A percentile compares a stretch with the other conserved stretches of the same genome.
These are phyloP conservation scores for Candida odintsovae DNA, from an alignment of 805 yeast species.

Conservation along the genomic window DNA sequence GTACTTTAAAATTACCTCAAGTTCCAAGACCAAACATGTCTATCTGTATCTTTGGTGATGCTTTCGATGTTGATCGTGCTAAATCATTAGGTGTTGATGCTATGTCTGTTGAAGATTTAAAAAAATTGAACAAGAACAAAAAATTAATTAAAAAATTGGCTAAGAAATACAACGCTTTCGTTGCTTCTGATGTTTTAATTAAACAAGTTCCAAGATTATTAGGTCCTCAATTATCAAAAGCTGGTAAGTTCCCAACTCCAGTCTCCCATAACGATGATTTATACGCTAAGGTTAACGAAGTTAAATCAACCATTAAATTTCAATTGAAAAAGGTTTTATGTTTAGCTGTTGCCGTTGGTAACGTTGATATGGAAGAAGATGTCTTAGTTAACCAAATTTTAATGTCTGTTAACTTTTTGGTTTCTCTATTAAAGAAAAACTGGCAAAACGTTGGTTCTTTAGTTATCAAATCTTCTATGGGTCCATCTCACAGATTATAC, in stretches of 20 bases:
- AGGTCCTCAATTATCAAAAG: conserved; percentile 99
- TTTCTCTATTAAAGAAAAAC: conserved; percentile 99
- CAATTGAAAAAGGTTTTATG: conserved; percentile 99
- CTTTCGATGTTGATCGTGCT: conserved; percentile 99
- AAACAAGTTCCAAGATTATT: conserved; percentile 99
- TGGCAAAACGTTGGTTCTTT: conserved; percentile 99
- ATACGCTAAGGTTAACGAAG: conserved; percentile 92
- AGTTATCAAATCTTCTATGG: conserved; percentile 99
- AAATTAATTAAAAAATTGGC: conserved; percentile 99
- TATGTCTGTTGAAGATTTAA: conserved; percentile 99
- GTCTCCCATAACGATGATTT: conserved; percentile 99
- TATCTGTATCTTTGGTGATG: conserved; percentile 99
- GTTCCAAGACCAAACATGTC: conserved; percentile 99
- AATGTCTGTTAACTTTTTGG: conserved; percentile 98
- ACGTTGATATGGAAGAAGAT: conserved; percentile 99
- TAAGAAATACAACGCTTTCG: conserved; percentile 99
- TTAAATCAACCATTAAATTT: conserved; percentile 99
- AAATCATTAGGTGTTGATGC: conserved; percentile 99
- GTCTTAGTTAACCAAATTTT: conserved; percentile 94
- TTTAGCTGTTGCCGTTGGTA: conserved; percentile 98
- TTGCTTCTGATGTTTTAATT: conserved; percentile 98
- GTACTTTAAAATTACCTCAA: conserved; percentile 95
- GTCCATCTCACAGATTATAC: conserved; percentile 99
- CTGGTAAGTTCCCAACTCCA: conserved; percentile 99
- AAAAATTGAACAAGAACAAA: conserved; percentile 99